Base-by-base conservation (phyloP, 768 basidiomycete genomes). In the Pleurotus djamor region DNA sequence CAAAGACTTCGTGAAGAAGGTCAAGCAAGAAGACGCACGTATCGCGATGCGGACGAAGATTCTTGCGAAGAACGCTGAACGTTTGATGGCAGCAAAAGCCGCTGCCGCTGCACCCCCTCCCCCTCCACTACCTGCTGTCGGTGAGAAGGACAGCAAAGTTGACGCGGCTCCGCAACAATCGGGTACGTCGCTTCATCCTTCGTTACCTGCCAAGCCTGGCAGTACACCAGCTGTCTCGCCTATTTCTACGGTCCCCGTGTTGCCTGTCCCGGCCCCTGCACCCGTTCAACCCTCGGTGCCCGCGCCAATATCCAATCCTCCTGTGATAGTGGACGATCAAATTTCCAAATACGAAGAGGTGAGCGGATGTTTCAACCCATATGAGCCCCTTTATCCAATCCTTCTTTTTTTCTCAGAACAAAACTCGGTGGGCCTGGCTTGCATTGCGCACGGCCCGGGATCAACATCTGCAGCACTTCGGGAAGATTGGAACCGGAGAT, bases 401-500 rank as follows among this genome's bases (percentile, higher is more conserved):
- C 44, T 28, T 16, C 21, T 17, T 28, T 59, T 41, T 51, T 17
- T 13, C 64, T 48, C 60, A 93, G 92, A 87, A 85, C 71, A 91
- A 92, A 65, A 82, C 87, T 61, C 83, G 89, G 3, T 84, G 86
- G 79, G 76, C 90, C 4, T 95, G 93, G 92, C 79, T 93, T 14
- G 89, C 88, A 6, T 79, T 94, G 60, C 88, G 92, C 16, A 81
- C 84, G 44, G 85, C 89, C 57, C 87, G 92, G 38, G 86, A 91
- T 63, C 80, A 81, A 60, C 76, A 93, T 69, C 69, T 93, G 43
- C 83, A 87, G 61, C 85, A 91, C 64, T 94, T 94, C 63, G 82
- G 86, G n/a, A 88, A 85, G 74, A 92, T 93, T 61, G 91, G 89
- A 14, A 85, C 85, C 5, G 91, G 90, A 6, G 91, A 94, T 61